Evolutionary conservation across 495 filamentous ascomycete species (phyloP).

Genomic region (Hypoxylon fragiforme): DNA sequence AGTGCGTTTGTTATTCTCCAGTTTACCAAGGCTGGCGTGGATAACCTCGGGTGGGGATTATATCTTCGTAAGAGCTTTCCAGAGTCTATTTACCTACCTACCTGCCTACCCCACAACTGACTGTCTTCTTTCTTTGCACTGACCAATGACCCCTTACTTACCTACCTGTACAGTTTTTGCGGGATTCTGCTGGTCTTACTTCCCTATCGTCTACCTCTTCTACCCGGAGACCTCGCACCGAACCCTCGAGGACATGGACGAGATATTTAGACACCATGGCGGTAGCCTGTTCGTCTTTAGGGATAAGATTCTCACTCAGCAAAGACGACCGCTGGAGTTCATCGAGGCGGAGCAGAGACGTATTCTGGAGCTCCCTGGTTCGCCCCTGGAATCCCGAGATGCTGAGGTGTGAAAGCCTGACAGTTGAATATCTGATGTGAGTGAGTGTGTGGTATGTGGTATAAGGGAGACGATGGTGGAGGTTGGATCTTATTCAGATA

Average conservation of each 20-base stretch:
- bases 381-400: background rate
- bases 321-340: slow-evolving; percentile 28
- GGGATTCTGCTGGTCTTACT: slow-evolving; percentile 36
- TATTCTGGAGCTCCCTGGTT: slow-evolving; percentile 1
- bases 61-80: slow-evolving; percentile 33
- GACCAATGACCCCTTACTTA: too few species aligned
- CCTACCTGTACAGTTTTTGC: slow-evolving; percentile 34
- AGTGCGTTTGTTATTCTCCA: slow-evolving; percentile 43
- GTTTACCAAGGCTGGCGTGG: slow-evolving; percentile 41
- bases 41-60: slow-evolving; percentile 42
- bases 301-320: slow-evolving; percentile 31
- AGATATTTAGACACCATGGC: slow-evolving; percentile 33
- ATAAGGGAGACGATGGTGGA: background rate
- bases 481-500: too few species aligned
- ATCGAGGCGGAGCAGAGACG: slow-evolving; percentile 33
- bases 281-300: slow-evolving; percentile 32
- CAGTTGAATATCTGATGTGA: background rate
- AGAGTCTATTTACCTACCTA: too few species aligned
- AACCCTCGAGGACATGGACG: slow-evolving; percentile 45
- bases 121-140: too few species aligned
- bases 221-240: slow-evolving; percentile 43
- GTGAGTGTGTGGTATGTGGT: background rate
- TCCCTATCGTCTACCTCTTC: slow-evolving; percentile 40
- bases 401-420: background rate
- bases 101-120: too few species aligned